Evolutionary conservation across 2,329 filamentous ascomycete species (phyloP).

Genomic region (Neopestalotiopsis clavispora): DNA sequence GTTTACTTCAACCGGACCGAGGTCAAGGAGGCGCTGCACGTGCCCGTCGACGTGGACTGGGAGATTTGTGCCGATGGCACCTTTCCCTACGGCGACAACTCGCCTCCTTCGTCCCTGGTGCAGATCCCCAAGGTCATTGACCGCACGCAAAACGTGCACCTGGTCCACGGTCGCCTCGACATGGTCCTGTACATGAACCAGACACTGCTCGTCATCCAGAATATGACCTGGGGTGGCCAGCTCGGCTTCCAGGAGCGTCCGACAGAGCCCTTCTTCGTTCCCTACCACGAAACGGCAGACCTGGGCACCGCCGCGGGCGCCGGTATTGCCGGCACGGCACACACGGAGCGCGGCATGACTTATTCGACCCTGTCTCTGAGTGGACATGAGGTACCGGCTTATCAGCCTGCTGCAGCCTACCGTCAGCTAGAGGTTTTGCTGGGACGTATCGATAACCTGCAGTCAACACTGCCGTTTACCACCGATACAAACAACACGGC

Average conservation of each 20-base stretch:
- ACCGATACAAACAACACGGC: conserved; percentile 15
- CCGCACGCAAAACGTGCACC: conserved; percentile 69
- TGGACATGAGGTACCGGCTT: conserved; percentile 70
- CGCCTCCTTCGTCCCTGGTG: conserved; percentile 54
- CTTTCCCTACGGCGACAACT: conserved; percentile 50
- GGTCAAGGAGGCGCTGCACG: conserved; percentile 36
- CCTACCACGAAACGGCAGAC: conserved; percentile 56
- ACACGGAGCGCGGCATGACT: conserved; percentile 75
- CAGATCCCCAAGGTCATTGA: conserved; percentile 74
- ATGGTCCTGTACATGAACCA: conserved; percentile 69
- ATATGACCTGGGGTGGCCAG: conserved; percentile 76
- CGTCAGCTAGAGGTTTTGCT: conserved; percentile 74
- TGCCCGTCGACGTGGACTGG: conserved; percentile 49
- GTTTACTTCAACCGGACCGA: conserved; percentile 51
- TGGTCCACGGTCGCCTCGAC: conserved; percentile 72
- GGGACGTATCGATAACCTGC: conserved; percentile 58
- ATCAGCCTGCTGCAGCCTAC: conserved; percentile 67
- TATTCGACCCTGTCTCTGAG: conserved; percentile 64
- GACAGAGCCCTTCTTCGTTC: conserved; percentile 66
- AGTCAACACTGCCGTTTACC: conserved; percentile 14
- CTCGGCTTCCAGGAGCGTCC: conserved; percentile 70
- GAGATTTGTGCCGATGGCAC: conserved; percentile 53
- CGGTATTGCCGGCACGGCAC: conserved; percentile 71
- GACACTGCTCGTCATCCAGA: conserved; percentile 72
- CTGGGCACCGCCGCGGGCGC: conserved; percentile 54